Evolutionary conservation across 306 rosid species (phyloP).

Genomic region (Trifolium fragiferum): DNA sequence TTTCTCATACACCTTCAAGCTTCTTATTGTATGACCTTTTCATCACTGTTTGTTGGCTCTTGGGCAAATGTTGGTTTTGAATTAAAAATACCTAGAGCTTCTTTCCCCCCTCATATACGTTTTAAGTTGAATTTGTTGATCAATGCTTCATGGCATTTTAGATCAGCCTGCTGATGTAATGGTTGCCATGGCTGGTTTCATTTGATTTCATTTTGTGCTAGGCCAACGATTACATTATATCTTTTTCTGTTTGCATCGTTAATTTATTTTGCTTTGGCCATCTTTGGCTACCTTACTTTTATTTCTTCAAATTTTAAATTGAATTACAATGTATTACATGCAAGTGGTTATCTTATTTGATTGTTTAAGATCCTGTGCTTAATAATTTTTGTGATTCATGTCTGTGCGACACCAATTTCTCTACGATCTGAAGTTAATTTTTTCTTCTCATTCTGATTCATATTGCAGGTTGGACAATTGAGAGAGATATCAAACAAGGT

Average conservation of each 20-base stretch:
- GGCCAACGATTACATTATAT: not conserved
- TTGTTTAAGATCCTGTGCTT: constrained; percentile 30
- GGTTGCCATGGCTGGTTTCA: not conserved
- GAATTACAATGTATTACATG: not conserved
- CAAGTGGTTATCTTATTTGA: not conserved
- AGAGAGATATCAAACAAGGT: constrained; percentile 72
- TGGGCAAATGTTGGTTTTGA: constrained; percentile 17
- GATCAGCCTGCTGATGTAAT: constrained; percentile 7
- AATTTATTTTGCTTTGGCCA: not conserved
- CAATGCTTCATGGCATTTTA: constrained; percentile 30
- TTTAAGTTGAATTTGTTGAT: constrained; percentile 19
- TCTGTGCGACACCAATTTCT: constrained; percentile 10
- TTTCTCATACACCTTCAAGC: not conserved
- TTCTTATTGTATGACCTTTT: constrained; percentile 2
- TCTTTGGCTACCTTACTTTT: constrained; percentile 1
- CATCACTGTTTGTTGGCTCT: not conserved
- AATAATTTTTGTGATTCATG: not conserved
- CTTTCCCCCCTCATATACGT: not conserved
- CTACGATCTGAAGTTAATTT: constrained; percentile 33
- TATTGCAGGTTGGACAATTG: constrained; percentile 78
- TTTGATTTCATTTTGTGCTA: not conserved
- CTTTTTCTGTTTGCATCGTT: not conserved
- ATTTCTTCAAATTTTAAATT: constrained; percentile 12
- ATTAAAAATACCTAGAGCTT: not conserved
- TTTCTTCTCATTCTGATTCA: constrained; percentile 23